Evolutionary conservation across 176 grass and related monocot genomes (phyloP).

Genomic region (Carex kokanica): DNA sequence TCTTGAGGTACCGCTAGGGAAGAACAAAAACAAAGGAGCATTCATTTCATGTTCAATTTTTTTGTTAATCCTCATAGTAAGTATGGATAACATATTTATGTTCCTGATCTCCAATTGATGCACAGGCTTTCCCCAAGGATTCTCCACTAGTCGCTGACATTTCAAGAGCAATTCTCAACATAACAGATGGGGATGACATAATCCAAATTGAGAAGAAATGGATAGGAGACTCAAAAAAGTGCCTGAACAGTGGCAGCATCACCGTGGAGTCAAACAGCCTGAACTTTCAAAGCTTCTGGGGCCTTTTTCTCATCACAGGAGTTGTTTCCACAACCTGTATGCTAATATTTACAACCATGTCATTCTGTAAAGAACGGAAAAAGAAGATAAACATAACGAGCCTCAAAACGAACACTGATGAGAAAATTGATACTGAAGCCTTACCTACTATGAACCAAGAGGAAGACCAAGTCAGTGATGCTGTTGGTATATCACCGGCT

Average conservation of each 20-base stretch:
- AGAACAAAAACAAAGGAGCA: too few species aligned
- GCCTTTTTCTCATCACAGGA: slow-evolving; percentile 67
- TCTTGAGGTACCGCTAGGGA: too few species aligned
- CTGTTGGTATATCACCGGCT: too few species aligned
- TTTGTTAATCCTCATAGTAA: not conserved
- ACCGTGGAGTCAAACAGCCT: slow-evolving; percentile 45
- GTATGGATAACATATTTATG: not conserved
- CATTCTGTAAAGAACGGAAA: not conserved
- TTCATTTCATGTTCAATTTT: too few species aligned
- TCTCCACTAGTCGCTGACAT: slow-evolving; percentile 62
- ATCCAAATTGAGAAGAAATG: slow-evolving; percentile 54
- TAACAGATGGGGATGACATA: slow-evolving; percentile 49
- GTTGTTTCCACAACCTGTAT: slow-evolving; percentile 24
- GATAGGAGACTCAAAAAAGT: slow-evolving; percentile 34
- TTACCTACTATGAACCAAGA: too few species aligned
- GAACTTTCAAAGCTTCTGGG: slow-evolving; percentile 59
- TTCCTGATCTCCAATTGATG: not conserved
- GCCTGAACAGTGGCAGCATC: slow-evolving; percentile 13
- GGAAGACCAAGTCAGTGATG: too few species aligned
- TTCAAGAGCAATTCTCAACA: slow-evolving; percentile 54
- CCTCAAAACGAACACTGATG: not conserved
- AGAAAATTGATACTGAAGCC: too few species aligned
- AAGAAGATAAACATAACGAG: not conserved
- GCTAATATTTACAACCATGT: not conserved
- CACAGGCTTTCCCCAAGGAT: slow-evolving; percentile 51